Percentiles rank a stretch among this genome's conserved stretches.
Evolutionary conservation across 495 filamentous ascomycete genomes (phyloP).

Genomic region (Corynascus novoguineensis): DNA sequence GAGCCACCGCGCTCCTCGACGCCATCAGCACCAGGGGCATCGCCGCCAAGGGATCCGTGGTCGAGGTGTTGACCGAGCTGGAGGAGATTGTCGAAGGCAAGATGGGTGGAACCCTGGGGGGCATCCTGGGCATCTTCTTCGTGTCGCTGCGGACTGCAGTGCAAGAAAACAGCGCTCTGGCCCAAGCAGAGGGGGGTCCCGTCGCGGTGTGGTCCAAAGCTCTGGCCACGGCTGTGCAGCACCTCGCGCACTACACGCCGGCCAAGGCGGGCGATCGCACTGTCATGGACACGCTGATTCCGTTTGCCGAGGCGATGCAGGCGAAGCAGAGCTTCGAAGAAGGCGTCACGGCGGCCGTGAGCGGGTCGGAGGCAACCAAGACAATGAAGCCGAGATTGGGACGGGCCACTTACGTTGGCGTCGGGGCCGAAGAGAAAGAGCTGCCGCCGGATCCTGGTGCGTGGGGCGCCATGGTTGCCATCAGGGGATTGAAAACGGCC

Average conservation of each 20-base stretch:
- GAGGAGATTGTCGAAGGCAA: constrained; percentile 53
- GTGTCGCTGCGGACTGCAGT: constrained; percentile 50
- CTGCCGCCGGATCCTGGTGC: constrained; percentile 56
- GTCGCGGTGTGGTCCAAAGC: constrained; percentile 37
- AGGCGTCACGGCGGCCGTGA: constrained; percentile 48
- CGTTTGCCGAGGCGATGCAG: constrained; percentile 48
- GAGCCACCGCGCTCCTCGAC: constrained; percentile 38
- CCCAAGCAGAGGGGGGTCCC: constrained; percentile 19
- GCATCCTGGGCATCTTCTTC: constrained; percentile 56
- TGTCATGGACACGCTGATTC: constrained; percentile 55
- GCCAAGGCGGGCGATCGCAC: constrained; percentile 48
- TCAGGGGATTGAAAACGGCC: constrained; percentile 42
- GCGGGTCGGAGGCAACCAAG: constrained; percentile 50
- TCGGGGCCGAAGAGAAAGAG: constrained; percentile 38
- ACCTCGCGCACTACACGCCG: constrained; percentile 44
- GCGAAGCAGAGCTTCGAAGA: constrained; percentile 40
- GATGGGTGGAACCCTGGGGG: constrained; percentile 57
- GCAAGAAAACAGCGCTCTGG: constrained; percentile 35
- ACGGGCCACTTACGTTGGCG: constrained; percentile 55
- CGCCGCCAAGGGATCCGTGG: constrained; percentile 42
- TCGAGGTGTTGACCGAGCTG: constrained; percentile 47
- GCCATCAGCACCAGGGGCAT: constrained; percentile 32
- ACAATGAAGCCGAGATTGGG: constrained; percentile 53
- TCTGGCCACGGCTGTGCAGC: constrained; percentile 35
- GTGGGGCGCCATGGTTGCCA: constrained; percentile 55